A percentile compares a stretch with the other conserved stretches of the same genome.
These are phyloP conservation scores for Firmiana major DNA, from an alignment of 345 rosid species.

Conservation along the genomic window DNA sequence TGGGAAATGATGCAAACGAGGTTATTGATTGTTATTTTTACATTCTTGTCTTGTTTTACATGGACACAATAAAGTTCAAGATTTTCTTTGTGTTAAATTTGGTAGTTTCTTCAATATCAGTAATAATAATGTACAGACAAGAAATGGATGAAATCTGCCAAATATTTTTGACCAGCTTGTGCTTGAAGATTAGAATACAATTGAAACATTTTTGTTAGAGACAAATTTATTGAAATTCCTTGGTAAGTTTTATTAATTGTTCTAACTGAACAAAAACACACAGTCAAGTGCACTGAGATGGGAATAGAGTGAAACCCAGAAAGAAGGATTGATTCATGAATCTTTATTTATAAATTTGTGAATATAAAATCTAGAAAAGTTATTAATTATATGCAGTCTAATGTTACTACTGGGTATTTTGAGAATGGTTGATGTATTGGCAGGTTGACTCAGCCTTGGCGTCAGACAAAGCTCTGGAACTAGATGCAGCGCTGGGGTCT, in stretches of 20 bases:
- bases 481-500: conserved; percentile 73
- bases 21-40: conserved; percentile 23
- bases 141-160: background rate
- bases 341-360: background rate
- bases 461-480: conserved; percentile 72
- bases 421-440: conserved; percentile 17
- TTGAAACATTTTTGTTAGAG: background rate
- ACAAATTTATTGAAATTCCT: background rate
- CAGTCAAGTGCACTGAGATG: background rate
- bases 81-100: background rate
- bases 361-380: background rate
- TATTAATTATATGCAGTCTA: background rate
- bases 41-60: background rate
- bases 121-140: background rate
- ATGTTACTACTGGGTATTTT: conserved; percentile 11
- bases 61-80: background rate
- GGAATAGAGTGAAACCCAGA: background rate
- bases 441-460: conserved; percentile 65
- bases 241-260: background rate
- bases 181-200: background rate
- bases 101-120: background rate
- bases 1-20: conserved; percentile 66
- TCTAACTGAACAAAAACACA: background rate
- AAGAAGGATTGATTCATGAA: background rate
- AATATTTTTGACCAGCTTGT: background rate